Percentiles rank a stretch among this genome's conserved stretches.
Conservation (phyloP, 202 grass and related monocot genomes). For the Thinopyrum obtusiflorum region DNA sequence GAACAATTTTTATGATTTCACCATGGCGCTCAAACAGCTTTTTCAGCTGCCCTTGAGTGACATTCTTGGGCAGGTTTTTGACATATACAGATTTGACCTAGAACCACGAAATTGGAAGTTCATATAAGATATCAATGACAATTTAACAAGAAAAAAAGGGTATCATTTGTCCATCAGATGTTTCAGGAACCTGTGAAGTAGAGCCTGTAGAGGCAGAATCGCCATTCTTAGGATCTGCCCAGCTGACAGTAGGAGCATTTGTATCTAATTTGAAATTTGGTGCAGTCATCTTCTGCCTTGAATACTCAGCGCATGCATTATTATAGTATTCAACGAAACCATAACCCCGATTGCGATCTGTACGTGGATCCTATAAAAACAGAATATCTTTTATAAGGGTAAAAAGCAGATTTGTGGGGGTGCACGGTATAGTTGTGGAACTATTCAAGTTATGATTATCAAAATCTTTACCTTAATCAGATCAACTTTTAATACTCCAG, state of each 20-base stretch:
- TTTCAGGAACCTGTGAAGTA: slow-evolving; percentile 50
- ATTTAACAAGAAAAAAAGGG: slow-evolving; percentile 19
- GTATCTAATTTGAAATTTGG: slow-evolving; percentile 79
- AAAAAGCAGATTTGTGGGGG: slow-evolving; percentile 9
- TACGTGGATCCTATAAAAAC: slow-evolving; percentile 48
- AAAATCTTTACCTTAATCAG: slow-evolving; percentile 60
- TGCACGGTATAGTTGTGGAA: slow-evolving; percentile 17
- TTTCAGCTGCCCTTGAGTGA: slow-evolving; percentile 66
- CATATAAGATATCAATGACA: slow-evolving; percentile 8
- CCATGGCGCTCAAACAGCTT: slow-evolving; percentile 78
- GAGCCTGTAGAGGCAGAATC: slow-evolving; percentile 45
- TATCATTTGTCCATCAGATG: slow-evolving; percentile 15
- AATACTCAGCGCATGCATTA: slow-evolving; percentile 88
- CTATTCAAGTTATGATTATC: background rate
- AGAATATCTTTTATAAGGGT: slow-evolving; percentile 20
- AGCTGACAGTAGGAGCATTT: slow-evolving; percentile 79
- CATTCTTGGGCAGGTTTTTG: slow-evolving; percentile 88
- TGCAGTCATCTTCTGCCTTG: slow-evolving; percentile 75
- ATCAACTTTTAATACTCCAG: slow-evolving; percentile 69
- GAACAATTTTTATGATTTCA: slow-evolving; percentile 78
- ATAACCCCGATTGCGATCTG: slow-evolving; percentile 66
- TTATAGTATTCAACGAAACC: slow-evolving; percentile 93
- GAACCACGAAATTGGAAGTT: slow-evolving; percentile 12
- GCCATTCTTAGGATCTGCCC: slow-evolving; percentile 71
- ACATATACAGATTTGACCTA: slow-evolving; percentile 94